Percentiles rank a stretch among this genome's conserved stretches.
Conservation (phyloP, 495 filamentous ascomycete species). For the Trypethelium eluteriae region DNA sequence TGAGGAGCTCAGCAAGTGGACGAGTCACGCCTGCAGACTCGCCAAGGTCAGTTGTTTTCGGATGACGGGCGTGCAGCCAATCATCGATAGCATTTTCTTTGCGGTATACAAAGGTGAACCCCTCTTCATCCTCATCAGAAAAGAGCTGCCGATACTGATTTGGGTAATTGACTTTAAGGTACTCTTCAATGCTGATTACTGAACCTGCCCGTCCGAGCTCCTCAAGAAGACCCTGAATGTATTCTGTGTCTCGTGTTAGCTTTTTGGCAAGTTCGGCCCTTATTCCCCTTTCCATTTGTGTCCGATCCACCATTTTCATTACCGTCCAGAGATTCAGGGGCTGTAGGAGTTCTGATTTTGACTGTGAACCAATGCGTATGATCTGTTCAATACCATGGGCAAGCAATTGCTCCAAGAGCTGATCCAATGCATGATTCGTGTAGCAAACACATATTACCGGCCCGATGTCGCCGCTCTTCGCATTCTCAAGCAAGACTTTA, state of each 20-base stretch:
- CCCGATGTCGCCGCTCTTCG: constrained; percentile 42
- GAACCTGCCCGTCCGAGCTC: constrained; percentile 12
- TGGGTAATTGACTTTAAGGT: constrained; percentile 16
- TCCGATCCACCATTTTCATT: constrained; percentile 29
- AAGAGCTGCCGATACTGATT: constrained; percentile 16
- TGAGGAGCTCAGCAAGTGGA: constrained; percentile 16
- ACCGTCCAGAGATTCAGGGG: constrained; percentile 43
- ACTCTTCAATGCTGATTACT: constrained; percentile 22
- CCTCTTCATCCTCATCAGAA: constrained; percentile 32
- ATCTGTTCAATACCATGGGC: constrained; percentile 50
- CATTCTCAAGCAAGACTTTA: constrained; percentile 56
- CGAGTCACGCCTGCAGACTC: constrained; percentile 7
- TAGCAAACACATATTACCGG: constrained; percentile 62
- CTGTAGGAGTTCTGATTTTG: constrained; percentile 51
- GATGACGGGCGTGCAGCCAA: constrained; percentile 18
- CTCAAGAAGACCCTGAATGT: constrained; percentile 33
- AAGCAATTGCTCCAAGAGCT: constrained; percentile 58
- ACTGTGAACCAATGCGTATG: constrained; percentile 61
- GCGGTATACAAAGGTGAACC: constrained; percentile 22
- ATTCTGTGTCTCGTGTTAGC: constrained; percentile 29
- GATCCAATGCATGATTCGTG: constrained; percentile 75
- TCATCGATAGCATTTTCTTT: constrained; percentile 12
- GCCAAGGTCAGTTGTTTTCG: too few relatives aligned
- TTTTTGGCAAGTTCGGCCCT: constrained; percentile 22
- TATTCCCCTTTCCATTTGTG: constrained; percentile 38